These are phyloP conservation scores for Elaeagnus macrophylla DNA, from an alignment of 306 rosid species.

Conservation along the genomic window DNA sequence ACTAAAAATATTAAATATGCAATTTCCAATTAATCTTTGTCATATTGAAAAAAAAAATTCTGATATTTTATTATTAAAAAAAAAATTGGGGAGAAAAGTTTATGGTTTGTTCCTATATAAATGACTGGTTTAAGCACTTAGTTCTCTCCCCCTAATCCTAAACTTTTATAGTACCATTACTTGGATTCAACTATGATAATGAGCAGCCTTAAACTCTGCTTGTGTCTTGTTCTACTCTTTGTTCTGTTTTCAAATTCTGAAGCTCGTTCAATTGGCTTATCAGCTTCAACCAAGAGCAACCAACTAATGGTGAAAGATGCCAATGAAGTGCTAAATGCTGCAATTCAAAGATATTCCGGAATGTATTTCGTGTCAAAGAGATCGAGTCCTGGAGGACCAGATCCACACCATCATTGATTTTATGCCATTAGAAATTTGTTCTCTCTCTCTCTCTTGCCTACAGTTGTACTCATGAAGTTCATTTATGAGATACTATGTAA, in stretches of 20 bases:
- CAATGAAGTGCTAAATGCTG: constrained; percentile 15
- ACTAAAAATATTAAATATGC: no score
- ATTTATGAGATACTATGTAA: no score
- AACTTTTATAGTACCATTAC: not conserved
- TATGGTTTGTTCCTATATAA: no score
- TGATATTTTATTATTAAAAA: no score
- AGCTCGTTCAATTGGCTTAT: constrained; percentile 1
- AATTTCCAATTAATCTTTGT: no score
- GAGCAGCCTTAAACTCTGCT: constrained; percentile 1
- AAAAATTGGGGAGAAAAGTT: no score
- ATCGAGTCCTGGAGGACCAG: constrained; percentile 34
- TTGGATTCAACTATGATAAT: not conserved
- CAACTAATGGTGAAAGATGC: constrained; percentile 11
- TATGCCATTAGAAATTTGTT: not conserved
- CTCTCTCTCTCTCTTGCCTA: no score
- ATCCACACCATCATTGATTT: constrained; percentile 28
- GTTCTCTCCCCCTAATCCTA: not conserved
- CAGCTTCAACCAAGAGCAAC: not conserved
- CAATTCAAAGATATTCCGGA: constrained; percentile 15
- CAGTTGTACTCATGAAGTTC: no score
- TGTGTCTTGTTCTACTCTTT: not conserved
- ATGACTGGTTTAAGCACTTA: no score
- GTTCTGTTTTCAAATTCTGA: constrained; percentile 13
- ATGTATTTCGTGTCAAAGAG: constrained; percentile 14
- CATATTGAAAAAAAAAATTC: no score